phyloP scores from a whole-genome alignment of 1,284 basidiomycete genomes.

The Ustilago hordei region DNA sequence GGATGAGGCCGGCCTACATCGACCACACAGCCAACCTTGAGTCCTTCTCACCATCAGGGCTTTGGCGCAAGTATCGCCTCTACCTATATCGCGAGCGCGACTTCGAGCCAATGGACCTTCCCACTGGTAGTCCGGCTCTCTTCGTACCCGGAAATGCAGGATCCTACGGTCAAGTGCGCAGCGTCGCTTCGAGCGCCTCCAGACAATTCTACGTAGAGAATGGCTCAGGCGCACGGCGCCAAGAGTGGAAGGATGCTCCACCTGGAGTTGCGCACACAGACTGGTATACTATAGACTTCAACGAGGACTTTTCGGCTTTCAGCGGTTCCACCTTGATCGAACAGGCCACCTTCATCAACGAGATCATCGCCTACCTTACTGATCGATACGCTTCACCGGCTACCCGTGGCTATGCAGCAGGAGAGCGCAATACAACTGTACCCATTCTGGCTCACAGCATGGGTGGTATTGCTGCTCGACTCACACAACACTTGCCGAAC shows the following conservation, averaged over 20 bases:
- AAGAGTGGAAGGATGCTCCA: slow-evolving; percentile 55
- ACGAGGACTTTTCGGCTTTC: slow-evolving; percentile 96
- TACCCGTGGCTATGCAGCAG: slow-evolving; percentile 53
- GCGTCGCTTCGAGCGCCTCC: slow-evolving; percentile 89
- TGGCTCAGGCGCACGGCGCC: slow-evolving; percentile 67
- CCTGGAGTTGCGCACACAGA: slow-evolving; percentile 42
- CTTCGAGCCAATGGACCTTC: slow-evolving; percentile 32
- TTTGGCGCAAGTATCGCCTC: slow-evolving; percentile 82
- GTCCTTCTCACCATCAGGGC: slow-evolving; percentile 77
- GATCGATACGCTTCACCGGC: slow-evolving; percentile 76
- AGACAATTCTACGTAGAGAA: slow-evolving; percentile 79
- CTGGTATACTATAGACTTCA: slow-evolving; percentile 81
- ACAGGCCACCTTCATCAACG: slow-evolving; percentile 82
- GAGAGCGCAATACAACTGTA: slow-evolving; percentile 71
- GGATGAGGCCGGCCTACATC: slow-evolving; percentile 90
- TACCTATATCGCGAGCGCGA: slow-evolving; percentile 85
- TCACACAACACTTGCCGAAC: slow-evolving; percentile 76
- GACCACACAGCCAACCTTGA: slow-evolving; percentile 71
- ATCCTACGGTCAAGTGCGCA: slow-evolving; percentile 91
- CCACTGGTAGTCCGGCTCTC: slow-evolving; percentile 77
- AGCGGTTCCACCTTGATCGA: slow-evolving; percentile 88
- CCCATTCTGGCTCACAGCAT: slow-evolving; percentile 93
- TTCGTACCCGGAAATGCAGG: slow-evolving; percentile 99
- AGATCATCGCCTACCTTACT: slow-evolving; percentile 82
- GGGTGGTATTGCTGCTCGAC: slow-evolving; percentile 91